These are phyloP conservation scores for Penicillium parvum DNA, from an alignment of 495 filamentous ascomycete genomes.

Conservation along the genomic window DNA sequence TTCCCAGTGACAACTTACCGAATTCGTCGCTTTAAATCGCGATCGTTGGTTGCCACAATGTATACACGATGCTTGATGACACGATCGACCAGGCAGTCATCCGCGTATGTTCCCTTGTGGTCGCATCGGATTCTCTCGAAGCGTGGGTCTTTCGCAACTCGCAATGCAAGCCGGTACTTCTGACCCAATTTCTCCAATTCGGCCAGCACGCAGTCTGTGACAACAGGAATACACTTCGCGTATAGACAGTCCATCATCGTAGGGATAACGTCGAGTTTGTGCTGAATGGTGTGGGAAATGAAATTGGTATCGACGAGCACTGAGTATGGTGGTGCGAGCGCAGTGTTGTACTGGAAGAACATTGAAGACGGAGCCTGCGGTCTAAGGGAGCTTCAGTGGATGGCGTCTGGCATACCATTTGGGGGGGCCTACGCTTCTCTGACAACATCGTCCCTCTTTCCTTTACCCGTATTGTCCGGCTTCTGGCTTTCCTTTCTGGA, in stretches of 20 bases:
- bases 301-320: conserved; percentile 92
- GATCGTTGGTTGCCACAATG: conserved; percentile 87
- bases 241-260: conserved; percentile 77
- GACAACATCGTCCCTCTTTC: conserved; percentile 26
- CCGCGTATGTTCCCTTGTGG: conserved; percentile 89
- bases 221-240: conserved; percentile 49
- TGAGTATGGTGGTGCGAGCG: conserved; percentile 82
- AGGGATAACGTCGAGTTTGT: conserved; percentile 82
- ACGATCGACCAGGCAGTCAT: conserved; percentile 90
- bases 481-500: conserved; percentile 62
- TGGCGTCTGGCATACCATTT: neutral
- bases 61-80: conserved; percentile 76
- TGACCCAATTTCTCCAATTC: conserved; percentile 90
- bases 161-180: conserved; percentile 82
- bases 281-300: conserved; percentile 81
- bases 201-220: conserved; percentile 52
- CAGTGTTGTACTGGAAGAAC: conserved; percentile 94
- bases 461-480: conserved; percentile 45
- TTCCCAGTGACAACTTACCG: conserved; percentile 28
- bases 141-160: conserved; percentile 88
- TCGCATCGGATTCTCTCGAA: conserved; percentile 81
- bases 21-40: conserved; percentile 68
- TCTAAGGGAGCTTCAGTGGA: conserved; percentile 1
- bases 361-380: conserved; percentile 78
- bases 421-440: conserved; percentile 27